phyloP scores from a whole-genome alignment of 208 protist genomes.

The Wallacemonas collosoma region DNA sequence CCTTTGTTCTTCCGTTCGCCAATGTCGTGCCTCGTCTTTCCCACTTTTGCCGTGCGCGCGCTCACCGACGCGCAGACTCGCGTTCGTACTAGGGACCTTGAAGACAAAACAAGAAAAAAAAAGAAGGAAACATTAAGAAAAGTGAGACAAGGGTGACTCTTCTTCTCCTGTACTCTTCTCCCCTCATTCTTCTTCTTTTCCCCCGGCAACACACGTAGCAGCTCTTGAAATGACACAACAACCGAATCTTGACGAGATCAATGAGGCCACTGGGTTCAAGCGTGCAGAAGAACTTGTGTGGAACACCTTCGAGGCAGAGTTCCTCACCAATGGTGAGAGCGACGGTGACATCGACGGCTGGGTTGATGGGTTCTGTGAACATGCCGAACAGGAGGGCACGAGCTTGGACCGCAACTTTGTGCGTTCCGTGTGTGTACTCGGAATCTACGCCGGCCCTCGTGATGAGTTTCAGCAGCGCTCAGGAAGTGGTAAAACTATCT shows the following conservation, averaged over 20 bases:
- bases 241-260: slow-evolving; percentile 79
- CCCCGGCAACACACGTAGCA: slow-evolving; percentile 13
- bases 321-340: slow-evolving; percentile 60
- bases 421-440: slow-evolving; percentile 71
- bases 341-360: slow-evolving; percentile 78
- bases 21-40: too few species aligned
- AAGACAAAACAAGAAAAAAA: slow-evolving; percentile 7
- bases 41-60: too few species aligned
- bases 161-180: too few species aligned
- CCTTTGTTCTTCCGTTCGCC: too few species aligned
- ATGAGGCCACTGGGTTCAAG: slow-evolving; percentile 85
- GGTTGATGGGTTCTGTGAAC: slow-evolving; percentile 77
- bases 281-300: slow-evolving; percentile 77
- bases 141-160: too few species aligned
- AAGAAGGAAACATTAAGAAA: background rate
- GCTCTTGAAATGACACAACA: slow-evolving; percentile 24
- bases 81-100: too few species aligned
- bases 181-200: slow-evolving; percentile 8
- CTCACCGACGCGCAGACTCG: too few species aligned
- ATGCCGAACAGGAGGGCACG: slow-evolving; percentile 57
- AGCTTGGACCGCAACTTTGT: slow-evolving; percentile 77
- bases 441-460: slow-evolving; percentile 86
- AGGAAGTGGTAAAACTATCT: slow-evolving; percentile 82
- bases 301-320: slow-evolving; percentile 66
- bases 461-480: slow-evolving; percentile 92